phyloP scores from a whole-genome alignment of 805 yeast species.

The Kazachstania psychrophila region DNA sequence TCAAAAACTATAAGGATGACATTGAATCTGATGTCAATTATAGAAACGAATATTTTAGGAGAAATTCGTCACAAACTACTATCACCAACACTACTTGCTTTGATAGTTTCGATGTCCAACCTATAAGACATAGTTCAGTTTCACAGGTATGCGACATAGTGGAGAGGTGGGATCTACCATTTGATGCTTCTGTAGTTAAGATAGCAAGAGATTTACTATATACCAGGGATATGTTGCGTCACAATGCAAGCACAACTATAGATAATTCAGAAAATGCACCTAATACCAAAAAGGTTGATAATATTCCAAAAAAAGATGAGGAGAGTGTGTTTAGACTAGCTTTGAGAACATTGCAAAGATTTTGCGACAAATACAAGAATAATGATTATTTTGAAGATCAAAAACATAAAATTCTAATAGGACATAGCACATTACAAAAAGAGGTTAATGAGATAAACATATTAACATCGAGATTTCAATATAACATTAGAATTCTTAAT shows the following conservation, averaged over 20 bases:
- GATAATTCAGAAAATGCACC: not conserved
- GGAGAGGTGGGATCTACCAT: constrained; percentile 25
- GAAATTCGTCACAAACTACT: constrained; percentile 17
- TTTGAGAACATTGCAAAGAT: not conserved
- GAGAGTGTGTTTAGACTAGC: not conserved
- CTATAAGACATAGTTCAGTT: constrained; percentile 20
- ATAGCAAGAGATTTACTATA: constrained; percentile 23
- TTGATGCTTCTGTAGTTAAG: constrained; percentile 25
- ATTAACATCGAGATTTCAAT: constrained; percentile 50
- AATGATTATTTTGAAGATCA: not conserved
- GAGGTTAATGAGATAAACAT: constrained; percentile 45
- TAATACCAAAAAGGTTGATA: not conserved
- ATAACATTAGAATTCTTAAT: constrained; percentile 52
- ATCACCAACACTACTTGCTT: not conserved
- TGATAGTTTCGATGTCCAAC: constrained; percentile 5
- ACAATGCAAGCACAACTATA: constrained; percentile 1
- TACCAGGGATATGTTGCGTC: constrained; percentile 7
- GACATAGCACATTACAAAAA: constrained; percentile 13
- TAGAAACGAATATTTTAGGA: constrained; percentile 20
- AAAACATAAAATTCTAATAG: not conserved
- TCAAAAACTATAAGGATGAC: constrained; percentile 12
- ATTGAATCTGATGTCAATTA: constrained; percentile 13
- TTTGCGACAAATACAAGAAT: not conserved
- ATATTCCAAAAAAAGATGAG: not conserved
- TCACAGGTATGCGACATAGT: constrained; percentile 21